A percentile compares a stretch with the other conserved stretches of the same genome.
Conservation (phyloP, 257 asterid genomes). For the Cruciata laevipes region DNA sequence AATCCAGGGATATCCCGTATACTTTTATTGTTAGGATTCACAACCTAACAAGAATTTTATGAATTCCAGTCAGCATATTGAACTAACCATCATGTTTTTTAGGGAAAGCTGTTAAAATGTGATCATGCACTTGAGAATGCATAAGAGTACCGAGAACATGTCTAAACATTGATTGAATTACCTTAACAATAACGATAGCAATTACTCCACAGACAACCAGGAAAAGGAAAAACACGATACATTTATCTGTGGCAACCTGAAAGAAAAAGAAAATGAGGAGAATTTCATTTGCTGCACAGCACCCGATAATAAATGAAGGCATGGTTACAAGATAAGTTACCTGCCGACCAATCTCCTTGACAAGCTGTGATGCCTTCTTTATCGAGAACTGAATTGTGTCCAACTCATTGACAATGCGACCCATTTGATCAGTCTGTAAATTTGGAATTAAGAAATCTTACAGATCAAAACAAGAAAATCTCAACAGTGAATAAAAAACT, state of each 20-base stretch:
- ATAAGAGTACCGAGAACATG: background rate
- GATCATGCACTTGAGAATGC: background rate
- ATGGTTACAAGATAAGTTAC: constrained; percentile 25
- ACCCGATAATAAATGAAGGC: no score
- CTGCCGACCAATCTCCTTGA: constrained; percentile 98
- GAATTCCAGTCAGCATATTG: background rate
- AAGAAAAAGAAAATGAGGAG: constrained; percentile 16
- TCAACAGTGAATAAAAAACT: constrained; percentile 6
- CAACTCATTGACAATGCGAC: constrained; percentile 91
- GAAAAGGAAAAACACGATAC: constrained; percentile 87
- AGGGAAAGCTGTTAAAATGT: no score
- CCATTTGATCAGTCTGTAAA: constrained; percentile 96
- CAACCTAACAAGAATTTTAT: constrained; percentile 35
- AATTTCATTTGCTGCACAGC: constrained; percentile 4
- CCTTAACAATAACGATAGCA: constrained; percentile 87
- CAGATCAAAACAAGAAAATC: constrained; percentile 15
- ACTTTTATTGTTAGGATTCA: constrained; percentile 75
- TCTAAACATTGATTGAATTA: constrained; percentile 14
- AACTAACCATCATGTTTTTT: background rate
- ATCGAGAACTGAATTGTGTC: constrained; percentile 93
- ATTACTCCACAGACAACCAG: constrained; percentile 81
- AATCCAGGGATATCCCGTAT: constrained; percentile 91
- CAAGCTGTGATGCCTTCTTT: constrained; percentile 95
- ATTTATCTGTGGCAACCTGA: constrained; percentile 95
- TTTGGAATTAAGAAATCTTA: constrained; percentile 5